phyloP scores from a whole-genome alignment of 371 early-diverging fungal genomes.

The Neoconidiobolus thromboides region DNA sequence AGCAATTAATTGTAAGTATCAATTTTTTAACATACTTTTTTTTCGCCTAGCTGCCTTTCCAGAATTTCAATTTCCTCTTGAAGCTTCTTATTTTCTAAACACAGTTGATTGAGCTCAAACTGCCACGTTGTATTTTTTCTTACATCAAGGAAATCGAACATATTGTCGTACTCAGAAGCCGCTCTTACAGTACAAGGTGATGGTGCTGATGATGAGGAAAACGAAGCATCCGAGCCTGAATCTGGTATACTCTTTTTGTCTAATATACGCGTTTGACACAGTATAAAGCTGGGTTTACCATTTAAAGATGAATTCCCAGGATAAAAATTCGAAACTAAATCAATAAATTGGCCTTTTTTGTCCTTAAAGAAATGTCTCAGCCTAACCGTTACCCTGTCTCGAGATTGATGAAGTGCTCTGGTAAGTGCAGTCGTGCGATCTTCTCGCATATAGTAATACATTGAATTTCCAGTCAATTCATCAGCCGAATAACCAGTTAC shows the following conservation, averaged over 20 bases:
- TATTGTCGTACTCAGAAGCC: conserved; percentile 14
- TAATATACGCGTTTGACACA: not conserved
- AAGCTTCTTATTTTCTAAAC: conserved; percentile 19
- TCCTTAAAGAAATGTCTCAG: conserved; percentile 16
- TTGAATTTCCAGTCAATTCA: conserved; percentile 23
- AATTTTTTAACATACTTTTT: not conserved
- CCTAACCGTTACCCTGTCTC: conserved; percentile 21
- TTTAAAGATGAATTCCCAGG: not conserved
- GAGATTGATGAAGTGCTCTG: conserved; percentile 22
- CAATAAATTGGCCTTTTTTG: not conserved
- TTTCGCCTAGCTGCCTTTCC: not conserved
- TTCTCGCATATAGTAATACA: conserved; percentile 31
- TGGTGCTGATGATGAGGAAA: conserved; percentile 7
- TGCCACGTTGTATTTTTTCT: conserved; percentile 25
- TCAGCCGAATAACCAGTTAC: conserved; percentile 14
- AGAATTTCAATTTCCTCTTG: conserved; percentile 11
- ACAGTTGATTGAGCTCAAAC: conserved; percentile 26
- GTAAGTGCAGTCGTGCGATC: conserved; percentile 27
- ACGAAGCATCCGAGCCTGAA: not conserved
- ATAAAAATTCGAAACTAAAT: not conserved
- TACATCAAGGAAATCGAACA: conserved; percentile 21
- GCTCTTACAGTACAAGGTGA: conserved; percentile 8
- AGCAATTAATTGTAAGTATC: too few species aligned
- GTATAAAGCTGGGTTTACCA: conserved; percentile 2
- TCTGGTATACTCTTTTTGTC: not conserved